A percentile compares a stretch with the other conserved stretches of the same genome.
phyloP scores from a whole-genome alignment of 257 asterid species.

The Parsonsia alboflavescens region DNA sequence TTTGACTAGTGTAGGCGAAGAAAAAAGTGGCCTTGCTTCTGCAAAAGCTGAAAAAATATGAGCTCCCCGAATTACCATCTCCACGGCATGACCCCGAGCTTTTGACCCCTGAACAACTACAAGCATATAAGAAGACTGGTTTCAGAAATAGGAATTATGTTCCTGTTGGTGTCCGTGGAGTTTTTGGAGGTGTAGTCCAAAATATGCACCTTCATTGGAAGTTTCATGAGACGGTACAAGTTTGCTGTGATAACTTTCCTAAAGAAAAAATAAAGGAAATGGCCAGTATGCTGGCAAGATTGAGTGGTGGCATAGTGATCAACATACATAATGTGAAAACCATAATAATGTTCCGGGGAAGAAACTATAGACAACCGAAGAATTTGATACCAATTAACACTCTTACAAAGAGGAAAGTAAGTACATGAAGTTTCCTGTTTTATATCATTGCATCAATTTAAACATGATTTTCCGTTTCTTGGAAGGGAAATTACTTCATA shows the following conservation, averaged over 20 bases:
- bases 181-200: constrained; percentile 97
- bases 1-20: constrained; percentile 74
- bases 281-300: constrained; percentile 88
- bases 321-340: constrained; percentile 82
- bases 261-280: constrained; percentile 92
- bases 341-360: constrained; percentile 91
- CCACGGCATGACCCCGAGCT: constrained; percentile 96
- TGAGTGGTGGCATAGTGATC: constrained; percentile 89
- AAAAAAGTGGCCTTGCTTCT: constrained; percentile 94
- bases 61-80: constrained; percentile 91
- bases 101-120: constrained; percentile 80
- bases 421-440: constrained; percentile 13
- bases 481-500: not conserved
- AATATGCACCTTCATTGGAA: constrained; percentile 99
- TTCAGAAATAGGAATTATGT: constrained; percentile 84
- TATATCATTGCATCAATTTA: not conserved
- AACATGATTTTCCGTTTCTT: not conserved
- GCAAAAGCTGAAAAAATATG: constrained; percentile 90
- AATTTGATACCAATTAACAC: constrained; percentile 91
- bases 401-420: constrained; percentile 88
- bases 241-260: constrained; percentile 89
- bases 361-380: constrained; percentile 97
- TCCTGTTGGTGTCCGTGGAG: constrained; percentile 99
- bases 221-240: constrained; percentile 98
- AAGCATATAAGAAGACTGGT: constrained; percentile 88